phyloP scores from a whole-genome alignment of 805 yeast species.

The Saccharomycopsis guyanensis region DNA sequence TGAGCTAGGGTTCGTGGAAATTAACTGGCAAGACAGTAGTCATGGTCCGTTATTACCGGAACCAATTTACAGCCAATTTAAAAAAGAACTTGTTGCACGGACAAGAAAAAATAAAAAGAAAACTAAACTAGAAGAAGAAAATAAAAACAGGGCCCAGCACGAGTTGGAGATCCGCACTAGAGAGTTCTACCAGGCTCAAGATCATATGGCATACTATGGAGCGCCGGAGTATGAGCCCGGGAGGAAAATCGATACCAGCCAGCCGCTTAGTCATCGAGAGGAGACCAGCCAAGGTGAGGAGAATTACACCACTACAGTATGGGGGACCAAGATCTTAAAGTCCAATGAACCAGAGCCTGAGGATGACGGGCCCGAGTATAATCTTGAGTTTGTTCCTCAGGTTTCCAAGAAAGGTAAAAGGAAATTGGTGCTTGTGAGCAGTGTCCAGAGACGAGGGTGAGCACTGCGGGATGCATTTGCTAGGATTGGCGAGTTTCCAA shows the following conservation, averaged over 20 bases:
- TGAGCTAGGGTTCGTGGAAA: slow-evolving; percentile 72
- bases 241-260: not conserved
- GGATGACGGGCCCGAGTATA: slow-evolving; percentile 13
- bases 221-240: not conserved
- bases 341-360: not conserved
- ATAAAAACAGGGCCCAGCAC: slow-evolving; percentile 46
- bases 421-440: slow-evolving; percentile 12
- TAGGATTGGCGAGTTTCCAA: not conserved
- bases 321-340: slow-evolving; percentile 19
- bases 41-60: slow-evolving; percentile 28
- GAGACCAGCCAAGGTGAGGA: not conserved
- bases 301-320: slow-evolving; percentile 18
- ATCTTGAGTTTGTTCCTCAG: slow-evolving; percentile 1
- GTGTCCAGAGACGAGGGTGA: slow-evolving; percentile 1
- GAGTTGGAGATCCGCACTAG: slow-evolving; percentile 51
- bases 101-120: slow-evolving; percentile 42
- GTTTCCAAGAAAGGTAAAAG: slow-evolving; percentile 13
- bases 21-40: slow-evolving; percentile 59
- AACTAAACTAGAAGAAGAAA: slow-evolving; percentile 52
- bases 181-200: slow-evolving; percentile 55
- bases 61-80: slow-evolving; percentile 39
- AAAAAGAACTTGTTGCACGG: slow-evolving; percentile 50
- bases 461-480: not conserved
- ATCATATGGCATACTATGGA: slow-evolving; percentile 27
- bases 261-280: not conserved